Percentiles rank a stretch among this genome's conserved stretches.
Conservation (phyloP, 192 early-diverging fungal genomes). For the Chytriomyces sp. region DNA sequence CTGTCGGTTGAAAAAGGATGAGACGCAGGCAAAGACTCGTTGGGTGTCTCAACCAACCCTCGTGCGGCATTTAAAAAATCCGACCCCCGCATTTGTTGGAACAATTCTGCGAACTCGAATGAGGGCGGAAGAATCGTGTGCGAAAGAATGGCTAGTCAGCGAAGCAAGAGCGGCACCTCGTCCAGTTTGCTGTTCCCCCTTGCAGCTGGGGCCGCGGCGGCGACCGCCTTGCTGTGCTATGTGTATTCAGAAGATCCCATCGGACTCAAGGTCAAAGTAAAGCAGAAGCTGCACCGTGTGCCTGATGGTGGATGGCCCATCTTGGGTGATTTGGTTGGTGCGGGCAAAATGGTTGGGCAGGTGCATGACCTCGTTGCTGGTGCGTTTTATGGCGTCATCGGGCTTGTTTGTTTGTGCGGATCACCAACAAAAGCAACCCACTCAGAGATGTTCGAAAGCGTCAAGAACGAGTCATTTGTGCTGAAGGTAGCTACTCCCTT, state of each 20-base stretch:
- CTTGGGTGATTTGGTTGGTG: constrained; percentile 1
- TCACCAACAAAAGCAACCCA: too few species aligned
- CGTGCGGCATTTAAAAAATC: too few species aligned
- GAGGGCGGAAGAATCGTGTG: too few species aligned
- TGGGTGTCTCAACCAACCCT: too few species aligned
- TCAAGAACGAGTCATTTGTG: constrained; percentile 7
- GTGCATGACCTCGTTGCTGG: constrained; percentile 10
- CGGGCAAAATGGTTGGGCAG: not conserved
- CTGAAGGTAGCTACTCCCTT: too few species aligned
- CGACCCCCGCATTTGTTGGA: too few species aligned
- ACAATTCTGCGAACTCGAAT: too few species aligned
- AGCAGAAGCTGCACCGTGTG: constrained; percentile 4
- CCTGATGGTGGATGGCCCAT: not conserved
- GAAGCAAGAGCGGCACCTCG: not conserved
- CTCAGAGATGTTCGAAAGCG: constrained; percentile 10
- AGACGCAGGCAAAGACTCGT: too few species aligned
- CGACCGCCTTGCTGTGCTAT: not conserved
- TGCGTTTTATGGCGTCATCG: not conserved
- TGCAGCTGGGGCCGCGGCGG: not conserved
- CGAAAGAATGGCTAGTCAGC: too few species aligned
- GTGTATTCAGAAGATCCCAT: constrained; percentile 17
- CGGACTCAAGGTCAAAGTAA: not conserved
- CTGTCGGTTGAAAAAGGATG: too few species aligned
- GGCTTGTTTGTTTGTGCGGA: not conserved
- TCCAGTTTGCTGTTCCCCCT: not conserved